Base-by-base conservation (phyloP, 2,329 filamentous ascomycete species). In the Hypoxylon sp. region DNA sequence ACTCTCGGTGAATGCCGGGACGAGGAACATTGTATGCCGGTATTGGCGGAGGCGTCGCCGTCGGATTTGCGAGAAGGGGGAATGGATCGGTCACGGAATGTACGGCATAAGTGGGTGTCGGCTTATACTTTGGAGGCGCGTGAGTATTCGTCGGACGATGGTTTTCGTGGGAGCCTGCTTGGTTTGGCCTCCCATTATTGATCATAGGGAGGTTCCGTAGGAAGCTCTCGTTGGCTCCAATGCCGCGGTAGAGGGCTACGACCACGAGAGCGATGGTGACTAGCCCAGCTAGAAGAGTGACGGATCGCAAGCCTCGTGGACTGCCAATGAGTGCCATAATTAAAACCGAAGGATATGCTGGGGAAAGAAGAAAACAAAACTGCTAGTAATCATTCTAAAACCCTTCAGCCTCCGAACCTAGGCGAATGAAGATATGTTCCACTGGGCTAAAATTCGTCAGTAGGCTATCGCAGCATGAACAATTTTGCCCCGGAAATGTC, bases 1-100 rank as follows among this genome's bases (percentile, higher is more conserved):
- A 76, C 24, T 77, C 76, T 58, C 79, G 76, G 14, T 75, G 72
- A 14, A 81, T 74, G 44, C 78, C 78, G 14, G 75, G 70, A n/a
- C 72, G 68, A 0, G 80, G 79, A 11, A 70, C 51, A 64, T 81
- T 81, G 72, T 80, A 81, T 50, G 65, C 68, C 5, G 78, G 78
- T 46, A 81, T 78, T 0, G 78, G 70, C 13, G 78, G 78, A 1
- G 79, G 72, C 1, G 73, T 67, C 47, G 68, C 70, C 5, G 71
- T 74, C 6, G 73, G 67, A 6, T 68, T 50, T 6, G 73, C 66
- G 24, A 76, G 65, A 2, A 76, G 67, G 39, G 75, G 74, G 50
- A 75, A 76, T 1, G 75, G 75, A 19, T 76, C 75, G 55, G 66
- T 69, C 48, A 76, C 63, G 33, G 63, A 54, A 5, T 71, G 72